Evolutionary conservation across 1,284 basidiomycete species (phyloP).

Genomic region (Trichosporon sp.): DNA sequence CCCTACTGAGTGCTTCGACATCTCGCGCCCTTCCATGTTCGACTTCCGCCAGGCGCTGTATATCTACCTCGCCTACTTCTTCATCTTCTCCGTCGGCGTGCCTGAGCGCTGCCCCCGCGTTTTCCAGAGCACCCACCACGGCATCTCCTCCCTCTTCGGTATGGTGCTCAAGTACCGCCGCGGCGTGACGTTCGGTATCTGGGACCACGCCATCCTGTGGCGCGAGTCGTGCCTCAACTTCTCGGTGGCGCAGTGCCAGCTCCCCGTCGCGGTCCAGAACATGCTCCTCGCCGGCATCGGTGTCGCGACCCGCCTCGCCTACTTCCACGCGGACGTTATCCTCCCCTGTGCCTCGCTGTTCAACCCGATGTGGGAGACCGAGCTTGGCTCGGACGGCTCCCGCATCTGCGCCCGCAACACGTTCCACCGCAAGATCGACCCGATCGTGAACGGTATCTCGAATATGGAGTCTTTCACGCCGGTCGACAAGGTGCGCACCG

Average conservation of each 20-base stretch:
- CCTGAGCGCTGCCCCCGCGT: slow-evolving; percentile 27
- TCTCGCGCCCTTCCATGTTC: slow-evolving; percentile 24
- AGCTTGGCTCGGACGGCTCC: slow-evolving; percentile 26
- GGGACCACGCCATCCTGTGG: slow-evolving; percentile 31
- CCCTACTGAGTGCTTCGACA: slow-evolving; percentile 23
- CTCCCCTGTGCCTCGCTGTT: slow-evolving; percentile 28
- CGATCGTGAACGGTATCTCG: slow-evolving; percentile 29
- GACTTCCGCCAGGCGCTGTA: slow-evolving; percentile 29
- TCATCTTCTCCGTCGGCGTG: slow-evolving; percentile 29
- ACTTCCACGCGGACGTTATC: slow-evolving; percentile 29
- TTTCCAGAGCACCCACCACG: slow-evolving; percentile 30
- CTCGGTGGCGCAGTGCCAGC: slow-evolving; percentile 26
- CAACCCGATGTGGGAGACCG: slow-evolving; percentile 30
- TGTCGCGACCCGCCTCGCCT: slow-evolving; percentile 25
- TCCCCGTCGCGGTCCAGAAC: slow-evolving; percentile 24
- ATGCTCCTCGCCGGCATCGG: slow-evolving; percentile 27
- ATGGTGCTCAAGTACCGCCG: slow-evolving; percentile 30
- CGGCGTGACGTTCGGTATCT: slow-evolving; percentile 28
- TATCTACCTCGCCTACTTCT: slow-evolving; percentile 27
- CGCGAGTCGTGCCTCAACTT: slow-evolving; percentile 29
- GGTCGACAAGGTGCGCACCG: slow-evolving; percentile 26
- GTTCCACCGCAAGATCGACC: slow-evolving; percentile 31
- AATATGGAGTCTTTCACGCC: slow-evolving; percentile 30
- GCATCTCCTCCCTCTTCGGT: slow-evolving; percentile 24
- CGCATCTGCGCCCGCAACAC: slow-evolving; percentile 23